These are phyloP conservation scores for Extremus antarcticus DNA, from an alignment of 495 filamentous ascomycete species.

Conservation along the genomic window DNA sequence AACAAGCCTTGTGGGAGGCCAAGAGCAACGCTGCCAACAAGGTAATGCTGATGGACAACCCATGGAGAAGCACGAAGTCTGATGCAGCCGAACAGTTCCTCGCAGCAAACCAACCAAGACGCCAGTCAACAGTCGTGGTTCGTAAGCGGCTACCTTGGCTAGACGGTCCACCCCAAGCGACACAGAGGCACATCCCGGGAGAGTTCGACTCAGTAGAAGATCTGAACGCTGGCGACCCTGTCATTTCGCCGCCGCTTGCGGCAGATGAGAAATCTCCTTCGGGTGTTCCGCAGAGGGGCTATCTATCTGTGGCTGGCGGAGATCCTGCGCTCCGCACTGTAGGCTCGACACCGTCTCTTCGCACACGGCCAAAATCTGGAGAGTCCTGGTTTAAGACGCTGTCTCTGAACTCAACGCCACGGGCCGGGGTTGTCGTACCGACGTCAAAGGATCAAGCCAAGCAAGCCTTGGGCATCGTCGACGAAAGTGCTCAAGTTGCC, in stretches of 20 bases:
- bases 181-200: not conserved
- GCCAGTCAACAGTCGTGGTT: not conserved
- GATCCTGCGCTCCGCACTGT: conserved; percentile 10
- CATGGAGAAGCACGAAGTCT: not conserved
- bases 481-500: not conserved
- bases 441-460: conserved; percentile 6
- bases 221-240: not conserved
- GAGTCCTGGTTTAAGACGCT: not conserved
- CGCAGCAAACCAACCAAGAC: not conserved
- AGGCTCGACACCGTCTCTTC: conserved; percentile 11
- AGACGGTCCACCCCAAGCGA: not conserved
- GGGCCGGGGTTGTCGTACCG: conserved; percentile 5
- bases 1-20: not conserved
- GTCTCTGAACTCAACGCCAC: conserved; percentile 9
- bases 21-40: not conserved
- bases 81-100: not conserved
- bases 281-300: not conserved
- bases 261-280: not conserved
- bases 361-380: not conserved
- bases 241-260: not conserved
- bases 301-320: not conserved
- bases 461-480: conserved; percentile 2
- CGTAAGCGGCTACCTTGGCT: conserved; percentile 22
- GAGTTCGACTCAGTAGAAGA: conserved; percentile 2
- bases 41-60: not conserved